phyloP scores from a whole-genome alignment of 2,329 filamentous ascomycete genomes.

The Fusarium piperis region DNA sequence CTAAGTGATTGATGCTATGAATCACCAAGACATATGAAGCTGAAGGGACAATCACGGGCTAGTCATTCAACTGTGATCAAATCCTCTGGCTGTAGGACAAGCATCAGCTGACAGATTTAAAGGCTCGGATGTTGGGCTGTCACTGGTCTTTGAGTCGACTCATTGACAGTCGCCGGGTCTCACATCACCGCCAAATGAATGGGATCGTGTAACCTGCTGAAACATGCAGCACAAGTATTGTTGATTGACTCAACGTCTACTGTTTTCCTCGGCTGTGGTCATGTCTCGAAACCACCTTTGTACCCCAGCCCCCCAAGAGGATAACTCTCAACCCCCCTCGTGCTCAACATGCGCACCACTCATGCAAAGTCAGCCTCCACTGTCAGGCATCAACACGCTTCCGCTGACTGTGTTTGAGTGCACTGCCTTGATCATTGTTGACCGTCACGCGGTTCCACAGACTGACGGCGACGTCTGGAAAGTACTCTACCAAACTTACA shows the following conservation, averaged over 20 bases:
- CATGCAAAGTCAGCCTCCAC: neutral
- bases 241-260: neutral
- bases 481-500: too few relatives aligned
- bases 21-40: neutral
- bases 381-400: neutral
- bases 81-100: neutral
- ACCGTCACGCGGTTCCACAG: neutral
- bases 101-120: neutral
- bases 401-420: neutral
- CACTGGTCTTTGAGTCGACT: neutral
- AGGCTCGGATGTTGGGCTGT: neutral
- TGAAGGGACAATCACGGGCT: neutral
- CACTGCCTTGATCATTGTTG: neutral
- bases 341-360: neutral
- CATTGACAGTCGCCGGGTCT: neutral
- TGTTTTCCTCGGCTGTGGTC: neutral
- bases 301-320: neutral
- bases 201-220: neutral
- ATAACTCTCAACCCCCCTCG: neutral
- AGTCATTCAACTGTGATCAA: neutral
- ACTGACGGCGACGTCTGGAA: neutral
- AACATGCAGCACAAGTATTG: accelerated
- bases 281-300: neutral
- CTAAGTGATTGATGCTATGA: neutral
- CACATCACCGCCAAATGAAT: neutral